Percentiles rank a stretch among this genome's conserved stretches.
Evolutionary conservation across 345 rosid genomes (phyloP).

Genomic region (Citrus sp.): DNA sequence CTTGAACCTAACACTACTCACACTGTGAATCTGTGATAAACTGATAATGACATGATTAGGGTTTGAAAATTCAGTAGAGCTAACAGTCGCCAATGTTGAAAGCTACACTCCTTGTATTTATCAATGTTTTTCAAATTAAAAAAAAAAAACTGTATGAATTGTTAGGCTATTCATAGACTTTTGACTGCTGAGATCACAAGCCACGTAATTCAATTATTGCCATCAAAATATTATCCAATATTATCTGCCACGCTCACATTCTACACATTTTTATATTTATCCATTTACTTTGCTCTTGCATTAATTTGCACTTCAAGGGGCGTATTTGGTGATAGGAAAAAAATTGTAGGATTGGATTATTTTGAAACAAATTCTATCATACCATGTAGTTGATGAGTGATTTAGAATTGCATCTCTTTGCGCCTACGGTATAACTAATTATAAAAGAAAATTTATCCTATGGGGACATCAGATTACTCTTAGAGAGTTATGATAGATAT

Average conservation of each 20-base stretch:
- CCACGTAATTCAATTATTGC: background rate
- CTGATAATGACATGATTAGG: background rate
- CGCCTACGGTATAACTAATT: too few species aligned
- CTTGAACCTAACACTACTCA: background rate
- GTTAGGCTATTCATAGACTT: background rate
- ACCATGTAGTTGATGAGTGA: too few species aligned
- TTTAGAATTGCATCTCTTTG: too few species aligned
- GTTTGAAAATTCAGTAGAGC: background rate
- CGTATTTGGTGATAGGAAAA: too few species aligned
- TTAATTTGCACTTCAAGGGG: too few species aligned
- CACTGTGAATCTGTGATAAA: background rate
- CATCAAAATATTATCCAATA: background rate
- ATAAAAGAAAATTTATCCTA: too few species aligned
- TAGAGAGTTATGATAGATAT: too few species aligned
- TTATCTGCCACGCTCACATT: background rate
- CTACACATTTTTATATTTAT: background rate
- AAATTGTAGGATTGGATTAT: too few species aligned
- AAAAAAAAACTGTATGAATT: background rate
- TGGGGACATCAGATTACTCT: rapidly evolving
- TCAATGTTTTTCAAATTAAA: background rate
- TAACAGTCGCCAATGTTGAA: constrained; percentile 4
- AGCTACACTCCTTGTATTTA: background rate
- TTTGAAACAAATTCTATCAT: too few species aligned
- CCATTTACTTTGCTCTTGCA: background rate
- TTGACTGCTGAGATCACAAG: background rate